A percentile compares a stretch with the other conserved stretches of the same genome.
These are phyloP conservation scores for Striga hermonthica DNA, from an alignment of 305 asterid genomes.

Conservation along the genomic window DNA sequence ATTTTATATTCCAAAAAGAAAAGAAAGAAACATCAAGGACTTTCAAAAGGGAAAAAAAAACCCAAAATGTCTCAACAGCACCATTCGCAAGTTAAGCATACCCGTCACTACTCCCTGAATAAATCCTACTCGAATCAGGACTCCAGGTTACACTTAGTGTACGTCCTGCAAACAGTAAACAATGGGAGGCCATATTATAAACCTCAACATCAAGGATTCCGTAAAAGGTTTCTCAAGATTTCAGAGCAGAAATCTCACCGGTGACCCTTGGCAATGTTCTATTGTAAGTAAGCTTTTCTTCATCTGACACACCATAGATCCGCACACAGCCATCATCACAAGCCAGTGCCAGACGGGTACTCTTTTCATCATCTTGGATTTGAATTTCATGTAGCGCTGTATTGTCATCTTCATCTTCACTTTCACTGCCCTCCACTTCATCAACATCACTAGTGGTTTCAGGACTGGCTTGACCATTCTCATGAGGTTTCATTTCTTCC, in stretches of 20 bases:
- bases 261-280: slow-evolving; percentile 63
- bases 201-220: neutral
- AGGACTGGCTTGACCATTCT: slow-evolving; percentile 42
- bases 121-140: neutral
- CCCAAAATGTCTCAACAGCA: neutral
- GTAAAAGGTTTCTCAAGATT: neutral
- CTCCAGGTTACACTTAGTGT: slow-evolving; percentile 32
- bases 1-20: neutral
- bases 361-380: slow-evolving; percentile 32
- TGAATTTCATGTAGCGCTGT: slow-evolving; percentile 37
- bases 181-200: slow-evolving; percentile 1
- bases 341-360: slow-evolving; percentile 58
- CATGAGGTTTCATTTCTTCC: slow-evolving; percentile 26
- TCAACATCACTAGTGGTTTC: slow-evolving; percentile 27
- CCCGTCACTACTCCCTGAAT: slow-evolving; percentile 9
- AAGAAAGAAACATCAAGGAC: neutral
- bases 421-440: slow-evolving; percentile 42
- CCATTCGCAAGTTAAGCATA: neutral
- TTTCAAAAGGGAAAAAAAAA: neutral
- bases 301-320: slow-evolving; percentile 45
- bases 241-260: slow-evolving; percentile 51
- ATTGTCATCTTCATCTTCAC: slow-evolving; percentile 40
- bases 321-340: slow-evolving; percentile 89
- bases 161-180: slow-evolving; percentile 43
- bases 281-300: slow-evolving; percentile 44